Conservation (phyloP, 2,329 filamentous ascomycete genomes). For the Sphaceloma murrayae region DNA sequence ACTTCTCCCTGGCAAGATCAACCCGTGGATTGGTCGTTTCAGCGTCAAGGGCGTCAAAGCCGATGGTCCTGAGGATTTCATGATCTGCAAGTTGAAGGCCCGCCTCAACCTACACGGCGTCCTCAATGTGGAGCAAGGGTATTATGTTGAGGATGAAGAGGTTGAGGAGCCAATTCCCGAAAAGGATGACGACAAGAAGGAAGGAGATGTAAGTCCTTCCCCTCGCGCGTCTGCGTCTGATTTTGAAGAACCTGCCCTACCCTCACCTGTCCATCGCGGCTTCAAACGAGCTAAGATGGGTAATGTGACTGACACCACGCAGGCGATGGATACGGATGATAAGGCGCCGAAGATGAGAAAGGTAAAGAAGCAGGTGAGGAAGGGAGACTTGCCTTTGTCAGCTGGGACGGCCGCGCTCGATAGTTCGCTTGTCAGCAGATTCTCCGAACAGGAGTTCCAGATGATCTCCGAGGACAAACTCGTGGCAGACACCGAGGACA, state of each 20-base stretch:
- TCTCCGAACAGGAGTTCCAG: conserved; percentile 69
- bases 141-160: conserved; percentile 96
- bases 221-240: neutral
- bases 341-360: conserved; percentile 69
- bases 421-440: conserved; percentile 52
- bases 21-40: conserved; percentile 94
- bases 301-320: conserved; percentile 27
- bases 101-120: conserved; percentile 93
- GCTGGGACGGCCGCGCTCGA: conserved; percentile 76
- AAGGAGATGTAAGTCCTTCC: conserved; percentile 50
- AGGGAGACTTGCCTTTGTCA: conserved; percentile 85
- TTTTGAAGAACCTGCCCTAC: conserved; percentile 4
- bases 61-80: conserved; percentile 89
- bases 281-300: conserved; percentile 18
- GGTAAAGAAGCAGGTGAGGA: conserved; percentile 98
- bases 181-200: conserved; percentile 39
- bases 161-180: conserved; percentile 84
- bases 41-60: conserved; percentile 96
- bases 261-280: conserved; percentile 2
- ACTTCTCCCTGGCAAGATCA: conserved; percentile 74
- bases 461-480: conserved; percentile 99
- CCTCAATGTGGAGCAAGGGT: conserved; percentile 90
- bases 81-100: conserved; percentile 99
- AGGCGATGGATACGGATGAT: conserved; percentile 87
- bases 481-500: conserved; percentile 94